Evolutionary conservation across 2,329 filamentous ascomycete species (phyloP).

Genomic region (Metarhizium rileyi): DNA sequence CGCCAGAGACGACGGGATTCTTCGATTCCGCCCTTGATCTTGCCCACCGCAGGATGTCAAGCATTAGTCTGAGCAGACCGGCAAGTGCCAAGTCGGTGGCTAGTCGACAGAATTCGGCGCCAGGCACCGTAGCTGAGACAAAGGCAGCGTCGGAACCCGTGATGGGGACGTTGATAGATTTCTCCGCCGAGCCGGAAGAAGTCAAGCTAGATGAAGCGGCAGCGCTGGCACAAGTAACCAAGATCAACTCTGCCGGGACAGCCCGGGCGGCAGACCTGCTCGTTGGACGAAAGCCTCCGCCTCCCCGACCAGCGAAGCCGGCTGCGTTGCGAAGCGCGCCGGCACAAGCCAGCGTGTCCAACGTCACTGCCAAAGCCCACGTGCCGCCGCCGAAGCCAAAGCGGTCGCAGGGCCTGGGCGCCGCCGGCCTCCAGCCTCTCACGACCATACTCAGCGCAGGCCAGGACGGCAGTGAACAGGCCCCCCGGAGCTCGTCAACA

Average conservation of each 20-base stretch:
- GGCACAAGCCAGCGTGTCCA: slow-evolving; percentile 13
- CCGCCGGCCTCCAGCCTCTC: slow-evolving; percentile 26
- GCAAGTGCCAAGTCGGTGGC: slow-evolving; percentile 6
- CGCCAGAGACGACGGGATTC: slow-evolving; percentile 58
- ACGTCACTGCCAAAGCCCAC: background rate
- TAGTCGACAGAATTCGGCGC: slow-evolving; percentile 19
- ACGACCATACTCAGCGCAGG: slow-evolving; percentile 20
- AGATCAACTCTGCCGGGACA: slow-evolving; percentile 10
- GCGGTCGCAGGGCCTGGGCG: slow-evolving; percentile 20
- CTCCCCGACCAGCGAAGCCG: slow-evolving; percentile 50
- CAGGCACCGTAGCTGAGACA: slow-evolving; percentile 10
- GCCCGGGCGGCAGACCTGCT: slow-evolving; percentile 22
- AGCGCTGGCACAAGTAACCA: slow-evolving; percentile 20
- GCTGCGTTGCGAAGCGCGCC: slow-evolving; percentile 38
- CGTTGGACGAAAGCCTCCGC: slow-evolving; percentile 28
- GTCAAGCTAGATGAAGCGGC: slow-evolving; percentile 24
- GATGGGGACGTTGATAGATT: slow-evolving; percentile 53
- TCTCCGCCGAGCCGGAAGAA: slow-evolving; percentile 42
- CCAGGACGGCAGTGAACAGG: slow-evolving; percentile 20
- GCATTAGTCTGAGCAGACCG: slow-evolving; percentile 12
- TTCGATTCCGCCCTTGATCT: slow-evolving; percentile 54
- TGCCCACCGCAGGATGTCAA: slow-evolving; percentile 16
- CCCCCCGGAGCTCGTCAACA: slow-evolving; percentile 23
- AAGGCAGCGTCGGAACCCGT: slow-evolving; percentile 24
- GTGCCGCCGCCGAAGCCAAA: slow-evolving; percentile 26